Evolutionary conservation across 2,329 filamentous ascomycete species (phyloP).

Genomic region (Colletotrichum destructivum): DNA sequence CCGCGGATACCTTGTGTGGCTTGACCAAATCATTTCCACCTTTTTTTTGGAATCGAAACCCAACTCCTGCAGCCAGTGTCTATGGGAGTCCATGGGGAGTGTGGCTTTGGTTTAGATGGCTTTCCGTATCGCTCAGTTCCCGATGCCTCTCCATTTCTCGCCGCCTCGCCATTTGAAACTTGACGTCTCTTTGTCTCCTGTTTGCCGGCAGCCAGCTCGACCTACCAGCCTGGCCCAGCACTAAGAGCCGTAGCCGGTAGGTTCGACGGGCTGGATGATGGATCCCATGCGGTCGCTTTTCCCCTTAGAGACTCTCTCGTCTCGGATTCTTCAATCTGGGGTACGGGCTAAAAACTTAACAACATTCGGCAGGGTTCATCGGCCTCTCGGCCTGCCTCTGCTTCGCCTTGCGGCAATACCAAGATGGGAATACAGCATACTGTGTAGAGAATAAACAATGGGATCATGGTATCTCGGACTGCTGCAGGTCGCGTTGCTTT

Average conservation of each 20-base stretch:
- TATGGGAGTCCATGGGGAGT: too few relatives aligned
- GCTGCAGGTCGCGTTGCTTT: slow-evolving; percentile 34
- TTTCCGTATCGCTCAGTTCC: slow-evolving; percentile 11
- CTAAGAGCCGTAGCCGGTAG: neutral
- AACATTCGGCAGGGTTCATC: neutral
- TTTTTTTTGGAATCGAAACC: too few relatives aligned
- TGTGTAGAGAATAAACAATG: neutral
- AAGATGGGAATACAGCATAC: neutral
- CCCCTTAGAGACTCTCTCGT: neutral
- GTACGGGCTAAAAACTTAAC: neutral
- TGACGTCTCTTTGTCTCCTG: slow-evolving; percentile 30
- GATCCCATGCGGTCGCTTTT: slow-evolving; percentile 1
- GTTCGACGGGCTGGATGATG: neutral
- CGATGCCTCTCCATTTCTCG: slow-evolving; percentile 20
- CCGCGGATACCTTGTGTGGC: slow-evolving; percentile 1
- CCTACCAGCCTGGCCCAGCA: too few relatives aligned
- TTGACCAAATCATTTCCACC: slow-evolving; percentile 9
- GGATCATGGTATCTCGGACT: slow-evolving; percentile 21
- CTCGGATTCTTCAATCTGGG: slow-evolving; percentile 13
- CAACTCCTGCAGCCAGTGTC: too few relatives aligned
- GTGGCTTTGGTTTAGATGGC: too few relatives aligned
- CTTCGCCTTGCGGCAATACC: slow-evolving; percentile 3
- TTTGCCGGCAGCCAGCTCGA: neutral
- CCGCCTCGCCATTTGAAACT: slow-evolving; percentile 34
- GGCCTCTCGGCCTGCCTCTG: neutral